Percentiles rank a stretch among this genome's conserved stretches.
phyloP scores from a whole-genome alignment of 306 rosid species.

The Glycine soja region DNA sequence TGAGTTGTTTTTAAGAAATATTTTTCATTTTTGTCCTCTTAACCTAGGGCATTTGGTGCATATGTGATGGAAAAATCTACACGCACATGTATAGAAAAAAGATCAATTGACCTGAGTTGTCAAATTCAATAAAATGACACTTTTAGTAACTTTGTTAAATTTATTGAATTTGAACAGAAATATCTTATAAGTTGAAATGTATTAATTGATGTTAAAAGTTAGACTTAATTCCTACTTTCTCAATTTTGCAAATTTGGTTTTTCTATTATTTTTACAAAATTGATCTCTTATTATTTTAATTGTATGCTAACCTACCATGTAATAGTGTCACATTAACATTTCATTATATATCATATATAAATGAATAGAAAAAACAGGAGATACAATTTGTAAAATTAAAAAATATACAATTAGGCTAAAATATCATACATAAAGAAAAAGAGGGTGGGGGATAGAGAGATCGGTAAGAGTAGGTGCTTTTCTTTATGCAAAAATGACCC shows the following conservation, averaged over 20 bases:
- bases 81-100: neutral
- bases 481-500: conserved; percentile 35
- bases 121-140: neutral
- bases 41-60: neutral
- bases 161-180: neutral
- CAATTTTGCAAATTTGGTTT: neutral
- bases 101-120: neutral
- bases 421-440: neutral
- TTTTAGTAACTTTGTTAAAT: neutral
- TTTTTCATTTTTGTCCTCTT: neutral
- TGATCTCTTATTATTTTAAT: neutral
- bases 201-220: neutral
- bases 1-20: neutral
- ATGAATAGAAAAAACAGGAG: too few relatives aligned
- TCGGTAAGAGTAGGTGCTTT: conserved; percentile 19
- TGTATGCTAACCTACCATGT: too few relatives aligned
- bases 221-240: neutral
- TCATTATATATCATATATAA: too few relatives aligned
- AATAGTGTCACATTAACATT: neutral
- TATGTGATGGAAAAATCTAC: neutral
- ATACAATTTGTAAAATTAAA: too few relatives aligned
- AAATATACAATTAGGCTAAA: neutral
- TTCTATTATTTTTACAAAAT: neutral
- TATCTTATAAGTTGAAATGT: neutral
- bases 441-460: neutral